Evolutionary conservation across 345 rosid genomes (phyloP).

Genomic region (Punica granatum): DNA sequence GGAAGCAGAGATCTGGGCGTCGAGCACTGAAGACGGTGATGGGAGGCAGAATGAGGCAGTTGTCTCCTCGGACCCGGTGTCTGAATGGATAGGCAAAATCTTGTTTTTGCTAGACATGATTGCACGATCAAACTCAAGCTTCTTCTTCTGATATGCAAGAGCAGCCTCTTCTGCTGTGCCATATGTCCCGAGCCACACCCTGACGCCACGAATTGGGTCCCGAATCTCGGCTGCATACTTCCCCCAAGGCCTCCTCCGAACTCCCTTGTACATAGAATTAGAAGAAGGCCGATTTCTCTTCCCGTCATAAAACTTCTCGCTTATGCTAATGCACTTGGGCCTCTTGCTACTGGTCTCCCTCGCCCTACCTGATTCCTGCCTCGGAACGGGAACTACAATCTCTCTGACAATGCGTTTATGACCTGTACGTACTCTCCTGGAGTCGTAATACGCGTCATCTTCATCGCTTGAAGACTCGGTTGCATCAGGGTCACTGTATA

Average conservation of each 20-base stretch:
- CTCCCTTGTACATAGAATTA: conserved; percentile 30
- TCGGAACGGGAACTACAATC: conserved; percentile 13
- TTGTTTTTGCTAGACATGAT: conserved; percentile 10
- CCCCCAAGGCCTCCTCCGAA: conserved; percentile 45
- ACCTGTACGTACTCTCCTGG: conserved; percentile 6
- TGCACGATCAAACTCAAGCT: conserved; percentile 25
- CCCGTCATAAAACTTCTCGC: conserved; percentile 3
- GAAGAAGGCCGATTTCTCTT: conserved; percentile 5
- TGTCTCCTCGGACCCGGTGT: conserved; percentile 3
- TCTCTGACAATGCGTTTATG: conserved; percentile 18
- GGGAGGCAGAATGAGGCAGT: conserved; percentile 12
- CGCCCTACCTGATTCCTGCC: not conserved
- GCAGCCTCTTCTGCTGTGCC: conserved; percentile 47
- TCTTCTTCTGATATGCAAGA: conserved; percentile 32
- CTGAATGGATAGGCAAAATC: not conserved
- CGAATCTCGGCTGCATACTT: conserved; percentile 43
- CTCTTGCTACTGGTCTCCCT: not conserved
- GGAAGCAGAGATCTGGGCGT: conserved; percentile 13
- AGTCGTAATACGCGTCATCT: no score
- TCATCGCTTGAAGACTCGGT: conserved; percentile 46
- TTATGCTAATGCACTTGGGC: not conserved
- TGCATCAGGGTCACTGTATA: conserved; percentile 34
- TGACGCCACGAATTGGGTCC: conserved; percentile 32
- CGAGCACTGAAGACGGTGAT: conserved; percentile 50
- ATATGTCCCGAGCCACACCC: conserved; percentile 51